Evolutionary conservation across 108 stramenopile species (phyloP), one percentile per base, ranked within the genome.

Genomic region (Pseudonitzschia pungens): DNA sequence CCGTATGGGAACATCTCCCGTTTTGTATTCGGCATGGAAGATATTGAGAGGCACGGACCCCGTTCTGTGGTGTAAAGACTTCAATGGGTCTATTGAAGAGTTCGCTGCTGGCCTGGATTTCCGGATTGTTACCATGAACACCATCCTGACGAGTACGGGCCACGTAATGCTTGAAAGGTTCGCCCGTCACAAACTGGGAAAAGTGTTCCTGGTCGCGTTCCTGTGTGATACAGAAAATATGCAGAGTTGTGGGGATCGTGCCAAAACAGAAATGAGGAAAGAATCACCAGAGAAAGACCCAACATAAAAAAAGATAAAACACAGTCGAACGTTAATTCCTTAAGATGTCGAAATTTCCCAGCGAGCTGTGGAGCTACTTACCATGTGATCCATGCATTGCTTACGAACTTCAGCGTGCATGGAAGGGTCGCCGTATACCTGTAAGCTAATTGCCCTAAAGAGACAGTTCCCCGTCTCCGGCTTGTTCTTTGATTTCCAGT

Each of bases 391-490:
- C 70, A 96, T 74, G 72, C 93, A 93, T n/a, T 77, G 79, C 32
- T 77, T 71, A 4, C 98, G 93, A 21, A 97, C 91, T 50, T 90
- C 71, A 16, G 27, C 58, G 74, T 99, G 97, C 86, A 88, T 92
- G 6, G 70, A 73, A 16, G 90, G 81, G 64, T 92, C 92, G 15
- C 98, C 97, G 78, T 99, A 99, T 0, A 99, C 90, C 83, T 99
- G 98, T 55, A 98, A 82, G 42, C 91, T 78, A 11, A 98, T 88
- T 45, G 97, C 88, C 5, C 98, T 91, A 75, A 99, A 99, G 55
- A 99, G 73, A 73, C 98, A 98, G 70, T 99, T 99, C 1, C n/a
- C 98, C 98, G 77, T 99, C 98, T 20, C 96, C 96, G 43, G 84
- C 88, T 78, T 90, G 88, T 64, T 80, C 77, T 11, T 52, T 50